These are phyloP conservation scores for Leucosporidium scottii DNA, from an alignment of 768 basidiomycete genomes.

Conservation along the genomic window DNA sequence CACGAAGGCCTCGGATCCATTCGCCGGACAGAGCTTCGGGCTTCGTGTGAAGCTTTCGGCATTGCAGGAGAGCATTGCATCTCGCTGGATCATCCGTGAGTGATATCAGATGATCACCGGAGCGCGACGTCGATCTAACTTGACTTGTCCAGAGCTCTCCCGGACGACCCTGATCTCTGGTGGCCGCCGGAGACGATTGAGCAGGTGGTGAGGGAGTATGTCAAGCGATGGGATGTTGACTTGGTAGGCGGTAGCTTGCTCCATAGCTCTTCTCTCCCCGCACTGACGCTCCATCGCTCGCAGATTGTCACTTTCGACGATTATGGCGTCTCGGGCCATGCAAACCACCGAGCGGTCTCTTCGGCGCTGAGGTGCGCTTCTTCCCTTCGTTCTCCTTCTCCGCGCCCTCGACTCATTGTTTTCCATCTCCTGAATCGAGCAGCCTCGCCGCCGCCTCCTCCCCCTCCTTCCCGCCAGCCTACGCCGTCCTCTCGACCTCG, in stretches of 20 bases:
- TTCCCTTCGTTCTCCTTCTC: neutral
- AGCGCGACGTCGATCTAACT: too few species aligned
- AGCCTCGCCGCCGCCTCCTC: neutral
- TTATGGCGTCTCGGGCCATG: conserved; percentile 42
- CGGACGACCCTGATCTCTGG: conserved; percentile 18
- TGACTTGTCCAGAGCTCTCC: conserved; percentile 4
- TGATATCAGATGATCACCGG: neutral
- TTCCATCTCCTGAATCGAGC: neutral
- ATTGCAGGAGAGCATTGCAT: conserved; percentile 37
- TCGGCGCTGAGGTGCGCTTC: conserved; percentile 16
- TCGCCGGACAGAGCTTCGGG: conserved; percentile 38
- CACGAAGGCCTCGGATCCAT: conserved; percentile 40
- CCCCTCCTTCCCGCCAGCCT: conserved; percentile 12
- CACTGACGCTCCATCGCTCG: neutral
- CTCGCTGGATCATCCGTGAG: conserved; percentile 40
- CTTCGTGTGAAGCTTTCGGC: conserved; percentile 39
- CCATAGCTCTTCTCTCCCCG: neutral
- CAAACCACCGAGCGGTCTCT: conserved; percentile 42
- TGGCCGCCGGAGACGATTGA: conserved; percentile 35
- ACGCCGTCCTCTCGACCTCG: conserved; percentile 19
- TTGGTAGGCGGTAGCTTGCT: conserved; percentile 34
- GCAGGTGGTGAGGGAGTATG: conserved; percentile 15
- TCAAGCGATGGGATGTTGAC: conserved; percentile 31
- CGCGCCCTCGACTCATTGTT: neutral
- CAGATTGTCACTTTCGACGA: conserved; percentile 46